Percentiles rank a stretch among this genome's conserved stretches.
phyloP scores from a whole-genome alignment of 306 rosid genomes.

The Sicyos baderoa region DNA sequence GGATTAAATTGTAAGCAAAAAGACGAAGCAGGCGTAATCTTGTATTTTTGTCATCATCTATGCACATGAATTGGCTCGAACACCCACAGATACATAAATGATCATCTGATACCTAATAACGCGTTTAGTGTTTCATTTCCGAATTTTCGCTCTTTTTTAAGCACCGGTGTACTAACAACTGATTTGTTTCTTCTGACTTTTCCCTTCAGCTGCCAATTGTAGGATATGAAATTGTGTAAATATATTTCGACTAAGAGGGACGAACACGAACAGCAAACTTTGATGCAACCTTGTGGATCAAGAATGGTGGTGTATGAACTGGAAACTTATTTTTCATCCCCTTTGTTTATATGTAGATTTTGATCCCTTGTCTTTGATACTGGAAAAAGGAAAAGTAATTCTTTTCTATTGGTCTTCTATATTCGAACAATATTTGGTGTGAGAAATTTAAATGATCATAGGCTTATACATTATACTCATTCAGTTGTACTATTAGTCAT shows the following conservation, averaged over 20 bases:
- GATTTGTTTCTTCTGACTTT: conserved; percentile 21
- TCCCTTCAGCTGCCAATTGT: conserved; percentile 68
- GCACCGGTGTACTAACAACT: neutral
- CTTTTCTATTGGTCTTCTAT: neutral
- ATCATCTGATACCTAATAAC: neutral
- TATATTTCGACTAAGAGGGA: conserved; percentile 2
- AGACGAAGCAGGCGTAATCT: neutral
- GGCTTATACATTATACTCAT: no score
- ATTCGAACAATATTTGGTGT: no score
- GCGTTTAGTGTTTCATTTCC: neutral
- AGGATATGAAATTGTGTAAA: conserved; percentile 45
- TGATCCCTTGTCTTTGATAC: neutral
- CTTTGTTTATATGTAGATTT: neutral
- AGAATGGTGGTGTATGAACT: neutral
- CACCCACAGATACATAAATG: no score
- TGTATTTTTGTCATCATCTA: neutral
- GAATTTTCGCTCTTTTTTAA: no score
- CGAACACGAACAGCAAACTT: neutral
- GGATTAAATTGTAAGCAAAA: neutral
- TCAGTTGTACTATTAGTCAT: neutral
- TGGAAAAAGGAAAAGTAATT: neutral
- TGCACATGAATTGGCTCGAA: no score
- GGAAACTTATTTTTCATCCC: neutral
- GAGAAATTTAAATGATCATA: no score
- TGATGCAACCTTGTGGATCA: no score